Evolutionary conservation across 129 eudicot genomes (phyloP), one percentile per base, ranked within the genome.

Genomic region (Pittosporum tobira): DNA sequence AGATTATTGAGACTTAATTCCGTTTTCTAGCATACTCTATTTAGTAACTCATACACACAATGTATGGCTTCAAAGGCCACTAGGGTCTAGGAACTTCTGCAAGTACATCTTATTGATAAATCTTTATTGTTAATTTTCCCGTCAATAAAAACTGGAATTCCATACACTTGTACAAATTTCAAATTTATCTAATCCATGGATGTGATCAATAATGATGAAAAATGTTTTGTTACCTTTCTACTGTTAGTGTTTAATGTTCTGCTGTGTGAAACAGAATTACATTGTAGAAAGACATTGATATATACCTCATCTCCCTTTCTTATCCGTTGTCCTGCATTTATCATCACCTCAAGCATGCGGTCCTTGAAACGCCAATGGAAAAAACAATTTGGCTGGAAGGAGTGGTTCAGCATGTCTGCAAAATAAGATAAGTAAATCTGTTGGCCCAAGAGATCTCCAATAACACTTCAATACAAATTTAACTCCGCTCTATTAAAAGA

Each of bases 291-390:
- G 21, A 24, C 11, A 52, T 36, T 15, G 56, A 48, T 19, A 30
- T 34, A 70, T 76, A 87, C 99, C 85, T 93, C 99, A 44, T 93
- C 99, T 68, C 99, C 99, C 27, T 74, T 83, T 67, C 57, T 81
- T 28, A 93, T 77, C 48, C 70, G 37, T 57, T 84, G 89, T 53
- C 99, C 99, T 57, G 99, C 94, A 77, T 87, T 93, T 61, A 81
- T 83, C 99, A 87, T 83, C 73, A 93, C 99, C 80, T 81, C 99
- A 71, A 93, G 85, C 99, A 93, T 87, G 44, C 99, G 84, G 58
- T 93, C 99, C 69, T 80, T 93, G 67, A 79, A 87, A 66, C 99
- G 85, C 99, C 99, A 93, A 74, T 87, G 94, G 62, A 93, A 79
- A 72, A 93, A 93, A 63, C 99, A 83, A 81, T 93, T 93, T 60